Evolutionary conservation across 2,329 filamentous ascomycete species (phyloP).

Genomic region (Monosporascus sp.): DNA sequence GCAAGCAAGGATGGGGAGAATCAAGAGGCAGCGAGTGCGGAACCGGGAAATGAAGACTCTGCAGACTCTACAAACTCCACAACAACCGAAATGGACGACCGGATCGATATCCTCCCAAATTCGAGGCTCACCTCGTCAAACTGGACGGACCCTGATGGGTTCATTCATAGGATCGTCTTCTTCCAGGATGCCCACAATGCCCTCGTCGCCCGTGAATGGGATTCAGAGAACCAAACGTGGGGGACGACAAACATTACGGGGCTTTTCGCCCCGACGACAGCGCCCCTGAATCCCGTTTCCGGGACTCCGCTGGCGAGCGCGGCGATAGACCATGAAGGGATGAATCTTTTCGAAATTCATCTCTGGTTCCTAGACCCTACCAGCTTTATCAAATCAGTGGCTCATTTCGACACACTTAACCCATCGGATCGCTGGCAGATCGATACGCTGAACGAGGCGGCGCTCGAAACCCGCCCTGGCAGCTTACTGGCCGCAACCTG

Average conservation of each 20-base stretch:
- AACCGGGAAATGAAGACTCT: conserved; percentile 3
- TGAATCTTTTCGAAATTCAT: conserved; percentile 8
- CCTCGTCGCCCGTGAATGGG: conserved; percentile 15
- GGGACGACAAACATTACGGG: conserved; percentile 19
- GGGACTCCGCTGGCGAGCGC: conserved; percentile 19
- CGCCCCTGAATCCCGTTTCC: conserved; percentile 11
- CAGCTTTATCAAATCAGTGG: conserved; percentile 15
- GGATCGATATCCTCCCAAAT: conserved; percentile 5
- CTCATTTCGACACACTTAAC: conserved; percentile 9
- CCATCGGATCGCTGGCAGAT: conserved; percentile 14
- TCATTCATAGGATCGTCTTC: conserved; percentile 13
- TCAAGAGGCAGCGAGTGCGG: neutral
- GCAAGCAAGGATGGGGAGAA: conserved; percentile 3
- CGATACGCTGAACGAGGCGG: conserved; percentile 11
- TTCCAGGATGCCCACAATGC: conserved; percentile 17
- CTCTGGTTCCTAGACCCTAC: conserved; percentile 15
- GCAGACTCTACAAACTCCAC: neutral
- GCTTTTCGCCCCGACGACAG: conserved; percentile 12
- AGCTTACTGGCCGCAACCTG: conserved; percentile 18
- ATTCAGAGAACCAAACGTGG: conserved; percentile 17
- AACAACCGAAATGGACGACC: no score
- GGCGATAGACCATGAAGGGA: conserved; percentile 9
- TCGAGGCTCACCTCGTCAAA: conserved; percentile 16
- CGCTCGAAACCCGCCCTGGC: conserved; percentile 13
- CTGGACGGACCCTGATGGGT: conserved; percentile 12